Base-by-base conservation (phyloP, 1,284 basidiomycete species). In the Vanrija sp. region DNA sequence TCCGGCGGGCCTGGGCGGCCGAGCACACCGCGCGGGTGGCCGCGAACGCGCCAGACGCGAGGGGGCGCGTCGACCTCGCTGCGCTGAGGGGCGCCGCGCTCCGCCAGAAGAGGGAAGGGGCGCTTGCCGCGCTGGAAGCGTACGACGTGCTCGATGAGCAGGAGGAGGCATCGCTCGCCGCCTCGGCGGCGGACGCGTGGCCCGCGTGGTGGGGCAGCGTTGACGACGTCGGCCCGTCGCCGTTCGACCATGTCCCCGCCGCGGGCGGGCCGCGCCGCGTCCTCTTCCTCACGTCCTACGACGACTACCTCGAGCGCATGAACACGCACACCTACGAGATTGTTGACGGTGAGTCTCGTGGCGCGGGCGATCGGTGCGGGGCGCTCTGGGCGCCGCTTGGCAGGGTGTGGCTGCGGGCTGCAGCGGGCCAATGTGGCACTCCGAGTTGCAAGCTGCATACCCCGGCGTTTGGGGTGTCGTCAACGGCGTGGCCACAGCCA, bases 261-360 rank as follows among this genome's bases (percentile, higher is more conserved):
- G 47, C 60, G 9, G 27, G 43, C 12, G 47, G 56, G 45, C 62
- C 62, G 49, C 56, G 62, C 51, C 59, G 73, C 24, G 61, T 76
- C 14, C 52, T 77, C 41, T 75, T 76, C 45, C 60, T 77, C 41
- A 76, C 74, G 65, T 68, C 67, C 37, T 74, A 72, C 46, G 58
- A 58, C 7, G 75, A 76, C 55, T 76, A 75, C 53, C 62, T 77
- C 8, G 70, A 73, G 51, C 56, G 72, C 9, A 74, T 75, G 71
- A 75, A 75, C 59, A 70, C 72, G 7, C 71, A 74, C 57, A 73
- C 70, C 4, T 75, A 72, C 55, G 73, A 75, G 51, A 70, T 75
- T 43, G 67, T 74, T 37, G 73, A 75, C 51, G 65, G 64, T 66
- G 36, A 44, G 60, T 54, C 7, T 39, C 27, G 43, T 44, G 36